Evolutionary conservation across 352 stramenopile genomes (phyloP).

Genomic region (Aphanomyces euteiches): DNA sequence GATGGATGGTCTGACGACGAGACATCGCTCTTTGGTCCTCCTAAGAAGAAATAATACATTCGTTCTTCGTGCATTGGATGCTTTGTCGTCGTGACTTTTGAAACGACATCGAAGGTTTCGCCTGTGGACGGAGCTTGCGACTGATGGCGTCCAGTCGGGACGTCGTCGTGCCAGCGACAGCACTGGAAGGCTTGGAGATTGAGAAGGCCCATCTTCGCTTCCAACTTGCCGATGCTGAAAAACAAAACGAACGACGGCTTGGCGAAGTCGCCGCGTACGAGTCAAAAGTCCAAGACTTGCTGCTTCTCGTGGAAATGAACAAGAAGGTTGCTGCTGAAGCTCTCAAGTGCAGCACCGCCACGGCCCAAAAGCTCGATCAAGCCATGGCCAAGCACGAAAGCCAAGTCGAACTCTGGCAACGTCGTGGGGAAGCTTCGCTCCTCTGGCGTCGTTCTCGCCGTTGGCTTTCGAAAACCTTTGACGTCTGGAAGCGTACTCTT

Average conservation of each 20-base stretch:
- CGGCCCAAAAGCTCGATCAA: slow-evolving; percentile 17
- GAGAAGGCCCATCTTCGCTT: slow-evolving; percentile 16
- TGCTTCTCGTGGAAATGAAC: slow-evolving; percentile 31
- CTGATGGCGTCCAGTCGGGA: background rate
- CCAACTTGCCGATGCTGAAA: slow-evolving; percentile 10
- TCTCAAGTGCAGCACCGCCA: slow-evolving; percentile 22
- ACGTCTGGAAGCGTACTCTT: too few species aligned
- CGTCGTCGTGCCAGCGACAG: background rate
- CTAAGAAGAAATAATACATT: slow-evolving; percentile 27
- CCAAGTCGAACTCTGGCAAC: slow-evolving; percentile 12
- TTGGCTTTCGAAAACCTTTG: too few species aligned
- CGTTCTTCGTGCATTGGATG: background rate
- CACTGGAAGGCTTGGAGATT: background rate
- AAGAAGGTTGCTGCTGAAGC: slow-evolving; percentile 29
- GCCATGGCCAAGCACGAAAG: slow-evolving; percentile 1
- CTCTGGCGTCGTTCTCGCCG: background rate
- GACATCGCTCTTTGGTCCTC: slow-evolving; percentile 24
- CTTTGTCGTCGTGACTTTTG: background rate
- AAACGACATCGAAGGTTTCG: background rate
- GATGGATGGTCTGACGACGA: slow-evolving; percentile 30
- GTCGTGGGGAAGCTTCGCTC: background rate
- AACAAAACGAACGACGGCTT: slow-evolving; percentile 11
- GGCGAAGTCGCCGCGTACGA: slow-evolving; percentile 24
- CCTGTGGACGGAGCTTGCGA: too few species aligned
- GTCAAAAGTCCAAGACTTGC: slow-evolving; percentile 24